A percentile compares a stretch with the other conserved stretches of the same genome.
Conservation (phyloP, 148 eudicot species). For the Mesembryanthemum crystallinum region DNA sequence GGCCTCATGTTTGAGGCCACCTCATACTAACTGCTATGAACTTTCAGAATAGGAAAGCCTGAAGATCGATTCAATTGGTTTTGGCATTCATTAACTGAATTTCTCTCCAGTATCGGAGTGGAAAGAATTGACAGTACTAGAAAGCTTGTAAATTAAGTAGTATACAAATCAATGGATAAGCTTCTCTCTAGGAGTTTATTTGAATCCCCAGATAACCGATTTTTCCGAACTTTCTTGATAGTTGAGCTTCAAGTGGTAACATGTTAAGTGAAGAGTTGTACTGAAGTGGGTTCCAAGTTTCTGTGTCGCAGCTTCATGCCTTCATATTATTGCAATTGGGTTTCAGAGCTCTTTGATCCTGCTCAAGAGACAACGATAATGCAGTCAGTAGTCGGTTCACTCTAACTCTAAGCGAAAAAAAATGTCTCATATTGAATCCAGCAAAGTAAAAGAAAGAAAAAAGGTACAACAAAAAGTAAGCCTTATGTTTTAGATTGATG, state of each 20-base stretch:
- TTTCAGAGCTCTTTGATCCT: background rate
- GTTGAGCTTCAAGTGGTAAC: background rate
- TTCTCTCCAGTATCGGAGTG: background rate
- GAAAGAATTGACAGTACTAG: background rate
- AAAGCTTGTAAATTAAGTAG: background rate
- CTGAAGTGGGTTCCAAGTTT: background rate
- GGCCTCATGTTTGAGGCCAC: too few relatives aligned
- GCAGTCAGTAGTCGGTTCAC: background rate
- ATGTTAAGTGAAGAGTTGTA: background rate
- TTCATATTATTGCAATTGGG: background rate
- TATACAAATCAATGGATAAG: background rate
- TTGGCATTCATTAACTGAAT: background rate
- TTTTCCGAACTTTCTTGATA: background rate
- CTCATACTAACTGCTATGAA: too few relatives aligned
- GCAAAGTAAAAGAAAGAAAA: background rate
- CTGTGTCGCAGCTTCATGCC: background rate
- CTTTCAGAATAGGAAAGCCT: too few relatives aligned
- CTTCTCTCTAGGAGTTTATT: background rate
- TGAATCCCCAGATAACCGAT: constrained; percentile 5
- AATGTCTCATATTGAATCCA: too few relatives aligned
- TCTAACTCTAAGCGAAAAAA: too few relatives aligned
- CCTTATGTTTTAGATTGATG: too few relatives aligned
- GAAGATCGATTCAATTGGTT: constrained; percentile 3
- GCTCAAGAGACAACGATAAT: background rate
- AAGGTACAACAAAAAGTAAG: background rate